Conservation (phyloP, 2,329 filamentous ascomycete species). For the Botrytis squamosa region DNA sequence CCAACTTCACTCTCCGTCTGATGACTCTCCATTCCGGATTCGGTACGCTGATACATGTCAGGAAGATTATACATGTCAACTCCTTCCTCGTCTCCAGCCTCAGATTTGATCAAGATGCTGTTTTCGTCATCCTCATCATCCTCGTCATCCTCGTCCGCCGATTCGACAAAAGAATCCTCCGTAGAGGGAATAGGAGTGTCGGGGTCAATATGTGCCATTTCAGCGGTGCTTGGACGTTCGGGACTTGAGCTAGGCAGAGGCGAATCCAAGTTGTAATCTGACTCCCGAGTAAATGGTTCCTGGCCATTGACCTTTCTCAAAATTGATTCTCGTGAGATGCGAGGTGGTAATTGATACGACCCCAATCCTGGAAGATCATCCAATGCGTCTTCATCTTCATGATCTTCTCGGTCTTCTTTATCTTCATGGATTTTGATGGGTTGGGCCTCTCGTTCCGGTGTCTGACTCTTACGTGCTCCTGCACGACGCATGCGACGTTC, state of each 20-base stretch:
- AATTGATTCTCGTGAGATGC: slow-evolving; percentile 92
- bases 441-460: slow-evolving; percentile 35
- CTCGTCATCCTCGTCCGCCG: slow-evolving; percentile 42
- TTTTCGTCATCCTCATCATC: slow-evolving; percentile 12
- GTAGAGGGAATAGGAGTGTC: slow-evolving; percentile 88
- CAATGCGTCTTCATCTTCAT: slow-evolving; percentile 58
- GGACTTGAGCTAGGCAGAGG: slow-evolving; percentile 59
- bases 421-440: slow-evolving; percentile 49
- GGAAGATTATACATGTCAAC: slow-evolving; percentile 66
- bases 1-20: slow-evolving; percentile 8
- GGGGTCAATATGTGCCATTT: slow-evolving; percentile 65
- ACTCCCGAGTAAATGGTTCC: slow-evolving; percentile 53
- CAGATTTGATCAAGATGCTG: slow-evolving; percentile 65
- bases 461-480: slow-evolving; percentile 46
- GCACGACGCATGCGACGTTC: slow-evolving; percentile 68
- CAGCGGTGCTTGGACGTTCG: slow-evolving; percentile 44
- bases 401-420: slow-evolving; percentile 49
- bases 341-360: slow-evolving; percentile 65
- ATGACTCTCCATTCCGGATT: slow-evolving; percentile 42
- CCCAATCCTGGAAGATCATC: slow-evolving; percentile 60
- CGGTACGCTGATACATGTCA: slow-evolving; percentile 60
- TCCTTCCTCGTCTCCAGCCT: slow-evolving; percentile 54
- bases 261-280: slow-evolving; percentile 64
- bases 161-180: slow-evolving; percentile 65
- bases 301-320: slow-evolving; percentile 77